Percentiles rank a stretch among this genome's conserved stretches.
phyloP scores from a whole-genome alignment of 345 rosid genomes.

The Acer saccharum region DNA sequence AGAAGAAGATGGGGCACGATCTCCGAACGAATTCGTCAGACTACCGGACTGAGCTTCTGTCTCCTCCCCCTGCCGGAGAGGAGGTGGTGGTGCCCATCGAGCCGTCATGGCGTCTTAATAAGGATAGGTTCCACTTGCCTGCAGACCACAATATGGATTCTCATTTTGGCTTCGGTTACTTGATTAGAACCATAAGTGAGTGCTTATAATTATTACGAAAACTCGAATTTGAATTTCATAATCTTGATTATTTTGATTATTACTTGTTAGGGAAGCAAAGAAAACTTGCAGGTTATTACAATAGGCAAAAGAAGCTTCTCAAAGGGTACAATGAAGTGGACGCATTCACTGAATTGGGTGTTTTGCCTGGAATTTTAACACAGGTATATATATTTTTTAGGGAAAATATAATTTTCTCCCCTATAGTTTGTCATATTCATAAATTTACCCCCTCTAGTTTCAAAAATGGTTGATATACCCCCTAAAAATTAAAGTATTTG shows the following conservation, averaged over 20 bases:
- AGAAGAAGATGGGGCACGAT: constrained; percentile 23
- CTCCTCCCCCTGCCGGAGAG: constrained; percentile 36
- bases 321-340: constrained; percentile 50
- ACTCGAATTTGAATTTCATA: no score
- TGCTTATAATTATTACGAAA: no score
- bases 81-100: constrained; percentile 6
- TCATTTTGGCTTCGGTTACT: constrained; percentile 17
- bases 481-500: no score
- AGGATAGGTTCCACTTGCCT: constrained; percentile 42
- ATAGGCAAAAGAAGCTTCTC: constrained; percentile 44
- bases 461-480: no score
- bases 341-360: constrained; percentile 44
- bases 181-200: constrained; percentile 27
- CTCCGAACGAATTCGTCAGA: constrained; percentile 41
- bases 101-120: constrained; percentile 49
- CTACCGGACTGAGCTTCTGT: constrained; percentile 48
- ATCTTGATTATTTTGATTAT: neutral
- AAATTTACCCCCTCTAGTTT: no score
- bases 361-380: constrained; percentile 33
- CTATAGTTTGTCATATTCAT: no score
- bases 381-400: no score
- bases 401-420: no score
- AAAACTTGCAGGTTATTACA: constrained; percentile 44
- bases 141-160: constrained; percentile 21
- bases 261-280: constrained; percentile 31